Evolutionary conservation across 495 filamentous ascomycete genomes (phyloP).

Genomic region (Aspergillus wentii): DNA sequence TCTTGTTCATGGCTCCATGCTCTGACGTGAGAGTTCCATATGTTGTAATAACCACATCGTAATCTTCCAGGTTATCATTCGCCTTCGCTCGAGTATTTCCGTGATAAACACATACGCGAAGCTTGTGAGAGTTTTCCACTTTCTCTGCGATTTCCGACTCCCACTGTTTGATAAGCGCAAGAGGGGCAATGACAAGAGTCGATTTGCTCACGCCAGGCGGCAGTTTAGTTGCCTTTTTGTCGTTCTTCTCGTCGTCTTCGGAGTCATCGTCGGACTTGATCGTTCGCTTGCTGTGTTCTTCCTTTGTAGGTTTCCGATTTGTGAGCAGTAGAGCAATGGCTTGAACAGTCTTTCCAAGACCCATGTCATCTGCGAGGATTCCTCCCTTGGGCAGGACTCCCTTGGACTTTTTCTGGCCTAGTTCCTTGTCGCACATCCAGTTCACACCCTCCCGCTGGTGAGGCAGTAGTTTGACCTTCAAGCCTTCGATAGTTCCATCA

Average conservation of each 20-base stretch:
- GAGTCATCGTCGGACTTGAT: conserved; percentile 17
- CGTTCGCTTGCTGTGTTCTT: conserved; percentile 18
- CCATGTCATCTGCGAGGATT: conserved; percentile 91
- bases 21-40: conserved; percentile 94
- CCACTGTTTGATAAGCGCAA: conserved; percentile 97
- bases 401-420: conserved; percentile 66
- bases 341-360: conserved; percentile 90
- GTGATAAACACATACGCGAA: conserved; percentile 85
- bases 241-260: conserved; percentile 18
- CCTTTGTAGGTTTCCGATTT: conserved; percentile 64
- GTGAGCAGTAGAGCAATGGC: conserved; percentile 78
- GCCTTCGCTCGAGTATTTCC: conserved; percentile 79
- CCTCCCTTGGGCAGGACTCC: conserved; percentile 81
- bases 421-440: conserved; percentile 91
- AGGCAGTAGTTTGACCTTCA: conserved; percentile 81
- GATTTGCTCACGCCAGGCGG: conserved; percentile 61
- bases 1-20: conserved; percentile 62
- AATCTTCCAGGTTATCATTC: conserved; percentile 65
- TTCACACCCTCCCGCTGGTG: conserved; percentile 89
- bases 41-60: conserved; percentile 96
- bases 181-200: conserved; percentile 89
- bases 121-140: conserved; percentile 57
- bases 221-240: conserved; percentile 50
- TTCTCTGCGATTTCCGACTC: conserved; percentile 84
- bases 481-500: conserved; percentile 69